Evolutionary conservation across 2,329 filamentous ascomycete genomes (phyloP).

Genomic region (Fusarium newnesense): DNA sequence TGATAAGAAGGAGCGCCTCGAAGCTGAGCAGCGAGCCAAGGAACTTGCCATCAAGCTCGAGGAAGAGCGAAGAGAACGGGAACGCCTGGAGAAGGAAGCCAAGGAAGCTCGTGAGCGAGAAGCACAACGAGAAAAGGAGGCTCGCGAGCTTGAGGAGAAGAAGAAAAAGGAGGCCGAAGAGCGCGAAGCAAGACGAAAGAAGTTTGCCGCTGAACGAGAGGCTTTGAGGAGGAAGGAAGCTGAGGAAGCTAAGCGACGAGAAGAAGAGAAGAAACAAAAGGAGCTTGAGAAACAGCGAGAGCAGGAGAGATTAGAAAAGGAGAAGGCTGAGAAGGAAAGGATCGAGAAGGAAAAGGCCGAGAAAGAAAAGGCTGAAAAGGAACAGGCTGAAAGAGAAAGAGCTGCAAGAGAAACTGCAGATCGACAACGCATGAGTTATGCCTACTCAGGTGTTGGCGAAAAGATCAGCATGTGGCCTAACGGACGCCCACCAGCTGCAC

Average conservation of each 20-base stretch:
- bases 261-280: constrained; percentile 52
- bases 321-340: constrained; percentile 25
- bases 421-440: constrained; percentile 65
- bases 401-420: constrained; percentile 42
- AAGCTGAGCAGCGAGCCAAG: constrained; percentile 44
- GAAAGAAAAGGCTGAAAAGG: constrained; percentile 44
- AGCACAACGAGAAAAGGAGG: constrained; percentile 57
- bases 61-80: constrained; percentile 52
- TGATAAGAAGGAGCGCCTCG: constrained; percentile 44
- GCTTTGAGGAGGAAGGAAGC: constrained; percentile 40
- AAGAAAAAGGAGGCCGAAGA: constrained; percentile 53
- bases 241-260: constrained; percentile 35
- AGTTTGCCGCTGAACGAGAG: constrained; percentile 34
- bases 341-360: constrained; percentile 44
- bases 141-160: constrained; percentile 31
- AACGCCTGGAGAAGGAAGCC: constrained; percentile 57
- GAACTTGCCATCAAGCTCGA: constrained; percentile 52
- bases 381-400: constrained; percentile 46
- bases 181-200: constrained; percentile 50
- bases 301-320: constrained; percentile 53
- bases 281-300: constrained; percentile 49
- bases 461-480: constrained; percentile 77
- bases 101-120: constrained; percentile 50
- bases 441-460: constrained; percentile 73
- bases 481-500: constrained; percentile 59